Evolutionary conservation across 1,284 basidiomycete genomes (phyloP), one percentile per base, ranked within the genome.

Genomic region (Cryptococcus sp.): DNA sequence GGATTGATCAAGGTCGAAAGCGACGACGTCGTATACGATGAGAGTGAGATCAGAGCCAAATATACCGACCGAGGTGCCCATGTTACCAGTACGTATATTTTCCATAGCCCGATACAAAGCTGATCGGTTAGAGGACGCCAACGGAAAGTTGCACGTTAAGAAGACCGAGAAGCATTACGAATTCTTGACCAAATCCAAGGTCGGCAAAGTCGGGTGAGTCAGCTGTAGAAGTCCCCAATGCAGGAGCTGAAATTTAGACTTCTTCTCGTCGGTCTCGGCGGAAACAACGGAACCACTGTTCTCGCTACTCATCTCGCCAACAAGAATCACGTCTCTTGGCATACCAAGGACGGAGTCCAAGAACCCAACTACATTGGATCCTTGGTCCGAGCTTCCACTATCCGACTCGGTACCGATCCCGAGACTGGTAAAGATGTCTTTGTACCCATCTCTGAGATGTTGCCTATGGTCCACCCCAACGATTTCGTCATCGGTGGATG

Each of bases 401-500:
- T 98, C 61, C 85, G 89, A 65, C 83, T 98, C 56, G 94, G 96
- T 49, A 82, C 81, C 49, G 91, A 98, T 68, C 82, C 86, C 47
- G 72, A 76, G 52, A 87, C 86, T 2, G 88, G 88, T 69, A 91
- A 92, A 79, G 93, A 98, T 69, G 84, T 98, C 60, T 83, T 93
- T 72, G 86, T 97, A 58, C 94, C 94, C 43, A 80, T 98, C 74
- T 88, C 85, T 41, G 92, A 96, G 69, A 85, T 98, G 62, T 82
- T 98, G 46, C 94, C 94, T 54, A 97, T 96, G 90, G 92, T 97
- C 51, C 93, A 98, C 79, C 94, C 94, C 60, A 94, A 97, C 75
- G 96, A 98, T 77, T 85, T 98, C 69, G 91, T 98, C 60, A 82
- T 98, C 62, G 90, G 92, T 53, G 96, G 94, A 31, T 98, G 94